A percentile compares a stretch with the other conserved stretches of the same genome.
Evolutionary conservation across 169 alveolate species (phyloP).

Genomic region (Cystoisospora suis): DNA sequence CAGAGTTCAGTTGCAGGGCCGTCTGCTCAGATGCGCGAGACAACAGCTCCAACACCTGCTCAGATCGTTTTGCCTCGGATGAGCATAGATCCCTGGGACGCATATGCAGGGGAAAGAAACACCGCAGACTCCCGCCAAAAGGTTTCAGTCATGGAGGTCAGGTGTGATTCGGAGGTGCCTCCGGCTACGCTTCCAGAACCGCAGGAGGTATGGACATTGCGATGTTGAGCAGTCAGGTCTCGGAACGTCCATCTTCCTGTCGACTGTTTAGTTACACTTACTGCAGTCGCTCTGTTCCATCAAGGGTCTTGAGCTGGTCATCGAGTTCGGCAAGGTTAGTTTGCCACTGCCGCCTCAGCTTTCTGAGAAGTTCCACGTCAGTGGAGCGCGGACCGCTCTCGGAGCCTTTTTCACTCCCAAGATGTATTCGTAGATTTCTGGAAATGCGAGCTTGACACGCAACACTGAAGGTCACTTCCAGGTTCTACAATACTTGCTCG

Average conservation of each 20-base stretch:
- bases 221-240: too few relatives aligned
- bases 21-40: neutral
- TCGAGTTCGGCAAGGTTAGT: neutral
- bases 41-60: neutral
- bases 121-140: too few relatives aligned
- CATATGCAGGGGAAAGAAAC: neutral
- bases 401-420: neutral
- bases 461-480: too few relatives aligned
- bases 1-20: neutral
- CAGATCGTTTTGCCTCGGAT: neutral
- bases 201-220: too few relatives aligned
- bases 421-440: neutral
- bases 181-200: too few relatives aligned
- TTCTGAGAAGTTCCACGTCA: neutral
- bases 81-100: neutral
- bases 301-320: neutral
- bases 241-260: too few relatives aligned
- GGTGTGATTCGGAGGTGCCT: too few relatives aligned
- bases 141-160: too few relatives aligned
- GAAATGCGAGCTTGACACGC: too few relatives aligned
- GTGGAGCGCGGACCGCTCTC: neutral
- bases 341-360: conserved; percentile 3
- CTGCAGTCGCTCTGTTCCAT: neutral
- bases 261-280: neutral
- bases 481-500: too few relatives aligned